Evolutionary conservation across 345 rosid genomes (phyloP).

Genomic region (Euphorbia lathyris): DNA sequence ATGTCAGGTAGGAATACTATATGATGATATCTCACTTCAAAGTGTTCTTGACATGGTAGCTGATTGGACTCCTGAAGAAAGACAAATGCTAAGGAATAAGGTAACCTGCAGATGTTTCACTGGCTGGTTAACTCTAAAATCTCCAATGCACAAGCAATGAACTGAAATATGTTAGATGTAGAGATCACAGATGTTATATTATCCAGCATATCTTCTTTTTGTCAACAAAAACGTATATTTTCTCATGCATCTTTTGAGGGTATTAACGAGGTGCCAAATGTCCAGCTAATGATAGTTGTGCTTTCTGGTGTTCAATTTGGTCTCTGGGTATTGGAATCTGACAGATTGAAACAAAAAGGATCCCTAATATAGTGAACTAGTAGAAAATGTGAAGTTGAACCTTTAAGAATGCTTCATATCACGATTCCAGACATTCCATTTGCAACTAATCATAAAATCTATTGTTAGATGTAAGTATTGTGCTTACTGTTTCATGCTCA

Average conservation of each 20-base stretch:
- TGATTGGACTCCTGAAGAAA: conserved; percentile 92
- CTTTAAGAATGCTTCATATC: background rate
- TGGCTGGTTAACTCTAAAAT: conserved; percentile 2
- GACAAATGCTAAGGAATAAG: conserved; percentile 84
- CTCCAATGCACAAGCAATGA: background rate
- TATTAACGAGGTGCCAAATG: background rate
- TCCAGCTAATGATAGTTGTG: background rate
- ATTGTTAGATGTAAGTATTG: background rate
- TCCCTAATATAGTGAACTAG: background rate
- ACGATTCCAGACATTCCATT: background rate
- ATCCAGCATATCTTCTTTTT: background rate
- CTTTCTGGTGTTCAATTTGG: background rate
- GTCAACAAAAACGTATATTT: background rate
- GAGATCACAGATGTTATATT: background rate
- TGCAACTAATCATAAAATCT: background rate
- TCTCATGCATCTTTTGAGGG: background rate
- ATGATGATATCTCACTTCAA: conserved; percentile 85
- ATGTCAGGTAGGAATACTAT: conserved; percentile 81
- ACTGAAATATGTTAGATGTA: background rate
- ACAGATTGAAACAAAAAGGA: background rate
- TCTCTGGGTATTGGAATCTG: background rate
- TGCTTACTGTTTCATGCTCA: background rate
- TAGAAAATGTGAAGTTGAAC: background rate
- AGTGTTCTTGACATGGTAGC: conserved; percentile 68
- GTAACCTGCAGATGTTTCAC: conserved; percentile 31